phyloP scores from a whole-genome alignment of 768 basidiomycete genomes.

The Mrakia hoshinonis region DNA sequence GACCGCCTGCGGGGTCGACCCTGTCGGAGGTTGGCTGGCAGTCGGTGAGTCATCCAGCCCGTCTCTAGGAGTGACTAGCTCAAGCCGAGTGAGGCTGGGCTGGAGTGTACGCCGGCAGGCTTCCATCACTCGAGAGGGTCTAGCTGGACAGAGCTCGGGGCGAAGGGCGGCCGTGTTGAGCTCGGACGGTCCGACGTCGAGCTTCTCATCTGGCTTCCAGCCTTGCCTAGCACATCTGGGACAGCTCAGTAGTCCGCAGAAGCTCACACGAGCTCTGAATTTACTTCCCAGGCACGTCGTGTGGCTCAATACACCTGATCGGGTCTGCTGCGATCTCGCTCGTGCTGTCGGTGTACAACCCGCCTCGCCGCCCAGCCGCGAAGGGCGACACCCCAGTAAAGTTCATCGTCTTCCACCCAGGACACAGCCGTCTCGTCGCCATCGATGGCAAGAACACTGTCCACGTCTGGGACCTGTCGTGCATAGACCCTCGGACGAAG shows the following conservation, averaged over 20 bases:
- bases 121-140: neutral
- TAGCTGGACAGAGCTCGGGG: no score
- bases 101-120: no score
- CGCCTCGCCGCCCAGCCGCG: conserved; percentile 45
- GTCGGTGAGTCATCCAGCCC: conserved; percentile 33
- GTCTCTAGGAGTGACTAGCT: no score
- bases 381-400: conserved; percentile 45
- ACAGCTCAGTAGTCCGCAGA: no score
- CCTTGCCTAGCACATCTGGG: no score
- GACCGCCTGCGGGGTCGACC: conserved; percentile 41
- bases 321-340: conserved; percentile 57
- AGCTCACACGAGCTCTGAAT: neutral
- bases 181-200: neutral
- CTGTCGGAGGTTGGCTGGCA: conserved; percentile 41
- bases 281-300: conserved; percentile 20
- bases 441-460: conserved; percentile 54
- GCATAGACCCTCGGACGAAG: conserved; percentile 48
- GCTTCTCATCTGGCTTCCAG: neutral
- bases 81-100: neutral
- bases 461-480: conserved; percentile 55
- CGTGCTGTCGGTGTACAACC: conserved; percentile 41
- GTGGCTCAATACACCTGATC: conserved; percentile 57
- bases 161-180: neutral
- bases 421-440: conserved; percentile 52
- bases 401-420: conserved; percentile 56